These are phyloP conservation scores for Euryodendron excelsum DNA, from an alignment of 148 eudicot species.

Conservation along the genomic window DNA sequence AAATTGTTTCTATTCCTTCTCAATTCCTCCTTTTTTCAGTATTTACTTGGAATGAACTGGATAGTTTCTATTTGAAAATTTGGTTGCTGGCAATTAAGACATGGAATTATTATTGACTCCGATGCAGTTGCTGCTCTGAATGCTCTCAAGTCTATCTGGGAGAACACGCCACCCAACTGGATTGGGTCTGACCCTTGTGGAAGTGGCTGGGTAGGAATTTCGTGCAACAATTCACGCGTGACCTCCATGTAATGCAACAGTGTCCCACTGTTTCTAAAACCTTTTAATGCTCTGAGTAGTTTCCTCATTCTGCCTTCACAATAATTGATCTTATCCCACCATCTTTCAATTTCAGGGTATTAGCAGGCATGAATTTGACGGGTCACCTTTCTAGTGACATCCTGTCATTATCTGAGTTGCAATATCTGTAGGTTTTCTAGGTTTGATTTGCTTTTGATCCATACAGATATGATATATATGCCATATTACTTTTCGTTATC, in stretches of 20 bases:
- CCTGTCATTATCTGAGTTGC: slow-evolving; percentile 49
- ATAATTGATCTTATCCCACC: slow-evolving; percentile 1
- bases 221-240: slow-evolving; percentile 55
- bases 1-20: neutral
- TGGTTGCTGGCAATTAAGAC: neutral
- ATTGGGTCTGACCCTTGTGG: slow-evolving; percentile 70
- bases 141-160: slow-evolving; percentile 54
- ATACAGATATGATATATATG: neutral
- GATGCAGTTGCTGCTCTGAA: slow-evolving; percentile 57
- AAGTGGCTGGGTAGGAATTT: slow-evolving; percentile 67
- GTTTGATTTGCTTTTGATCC: slow-evolving; percentile 1
- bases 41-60: neutral
- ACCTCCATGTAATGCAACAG: slow-evolving; percentile 49
- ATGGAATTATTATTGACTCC: neutral
- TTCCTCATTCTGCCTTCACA: neutral
- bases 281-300: neutral
- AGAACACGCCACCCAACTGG: slow-evolving; percentile 70
- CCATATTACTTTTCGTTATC: neutral
- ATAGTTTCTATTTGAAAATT: neutral
- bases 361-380: slow-evolving; percentile 51
- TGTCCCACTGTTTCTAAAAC: neutral
- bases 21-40: neutral
- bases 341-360: slow-evolving; percentile 45
- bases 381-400: slow-evolving; percentile 61
- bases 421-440: slow-evolving; percentile 55